Evolutionary conservation across 805 yeast species (phyloP).

Genomic region (Wilhelminamyces savonicus): DNA sequence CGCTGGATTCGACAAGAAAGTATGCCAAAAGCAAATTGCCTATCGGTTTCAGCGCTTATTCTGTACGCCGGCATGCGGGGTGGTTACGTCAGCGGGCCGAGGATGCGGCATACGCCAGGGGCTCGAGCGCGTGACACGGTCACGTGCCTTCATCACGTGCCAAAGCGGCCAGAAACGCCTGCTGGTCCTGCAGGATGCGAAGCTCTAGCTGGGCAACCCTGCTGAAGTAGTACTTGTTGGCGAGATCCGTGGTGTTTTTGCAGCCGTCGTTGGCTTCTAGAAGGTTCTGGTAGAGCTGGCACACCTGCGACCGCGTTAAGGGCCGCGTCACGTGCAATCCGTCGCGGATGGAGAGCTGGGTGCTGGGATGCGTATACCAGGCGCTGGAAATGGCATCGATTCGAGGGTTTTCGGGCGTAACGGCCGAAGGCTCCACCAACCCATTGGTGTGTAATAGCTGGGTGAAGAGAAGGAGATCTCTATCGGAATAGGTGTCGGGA

Average conservation of each 20-base stretch:
- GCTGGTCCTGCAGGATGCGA: conserved; percentile 17
- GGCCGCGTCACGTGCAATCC: conserved; percentile 9
- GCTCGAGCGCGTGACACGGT: too few relatives aligned
- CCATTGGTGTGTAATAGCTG: conserved; percentile 33
- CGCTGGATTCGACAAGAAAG: too few relatives aligned
- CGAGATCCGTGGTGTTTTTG: conserved; percentile 31
- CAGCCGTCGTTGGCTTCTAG: conserved; percentile 19
- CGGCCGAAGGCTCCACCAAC: conserved; percentile 17
- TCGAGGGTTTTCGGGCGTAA: conserved; percentile 7
- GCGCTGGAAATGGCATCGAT: conserved; percentile 17
- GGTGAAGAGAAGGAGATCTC: conserved; percentile 30
- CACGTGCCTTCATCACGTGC: too few relatives aligned
- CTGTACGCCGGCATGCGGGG: too few relatives aligned
- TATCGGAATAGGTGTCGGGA: conserved; percentile 11
- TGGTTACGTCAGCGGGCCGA: too few relatives aligned
- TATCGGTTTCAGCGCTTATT: too few relatives aligned
- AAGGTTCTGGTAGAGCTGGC: conserved; percentile 19
- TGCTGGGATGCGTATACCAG: conserved; percentile 26
- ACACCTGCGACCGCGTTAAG: conserved; percentile 13
- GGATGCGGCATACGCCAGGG: too few relatives aligned
- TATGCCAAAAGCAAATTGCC: too few relatives aligned
- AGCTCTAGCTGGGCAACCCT: conserved; percentile 27
- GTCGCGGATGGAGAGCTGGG: conserved; percentile 15
- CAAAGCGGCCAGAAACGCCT: conserved; percentile 12
- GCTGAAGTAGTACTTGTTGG: conserved; percentile 26